Conservation (phyloP, 441 rosid species). For the Bocquillonia castaneifolia region DNA sequence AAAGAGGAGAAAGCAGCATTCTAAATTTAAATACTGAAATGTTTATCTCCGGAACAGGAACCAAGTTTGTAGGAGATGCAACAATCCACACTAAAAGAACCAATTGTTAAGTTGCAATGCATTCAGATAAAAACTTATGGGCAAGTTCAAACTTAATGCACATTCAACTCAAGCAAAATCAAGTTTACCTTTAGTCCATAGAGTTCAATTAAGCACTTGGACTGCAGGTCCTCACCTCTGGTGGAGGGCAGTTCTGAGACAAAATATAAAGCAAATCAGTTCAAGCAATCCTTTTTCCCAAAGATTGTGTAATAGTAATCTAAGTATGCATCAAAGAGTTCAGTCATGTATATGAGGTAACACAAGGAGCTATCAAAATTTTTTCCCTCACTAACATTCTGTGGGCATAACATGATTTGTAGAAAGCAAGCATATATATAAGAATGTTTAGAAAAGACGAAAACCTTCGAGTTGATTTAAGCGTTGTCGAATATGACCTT, state of each 20-base stretch:
- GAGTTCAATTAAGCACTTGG: slow-evolving; percentile 88
- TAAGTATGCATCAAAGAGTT: neutral
- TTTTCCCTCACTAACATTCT: neutral
- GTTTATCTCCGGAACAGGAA: neutral
- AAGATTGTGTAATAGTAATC: neutral
- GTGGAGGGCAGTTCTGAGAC: slow-evolving; percentile 77
- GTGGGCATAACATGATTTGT: slow-evolving; percentile 4
- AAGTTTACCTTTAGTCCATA: slow-evolving; percentile 78
- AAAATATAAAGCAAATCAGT: slow-evolving; percentile 21
- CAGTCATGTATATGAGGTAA: neutral
- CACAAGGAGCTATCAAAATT: neutral
- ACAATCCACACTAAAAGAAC: slow-evolving; percentile 2
- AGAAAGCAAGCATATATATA: slow-evolving; percentile 1
- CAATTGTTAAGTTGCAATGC: neutral
- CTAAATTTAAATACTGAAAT: neutral
- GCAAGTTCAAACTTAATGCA: neutral
- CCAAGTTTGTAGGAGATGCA: neutral
- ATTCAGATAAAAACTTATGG: neutral
- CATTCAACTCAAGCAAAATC: slow-evolving; percentile 4
- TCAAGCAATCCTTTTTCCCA: slow-evolving; percentile 16
- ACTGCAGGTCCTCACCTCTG: slow-evolving; percentile 91
- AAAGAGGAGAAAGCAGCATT: neutral
- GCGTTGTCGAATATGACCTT: slow-evolving; percentile 61
- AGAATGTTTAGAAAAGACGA: slow-evolving; percentile 16
- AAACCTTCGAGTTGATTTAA: slow-evolving; percentile 83